Evolutionary conservation across 495 filamentous ascomycete species (phyloP), one percentile per base, ranked within the genome.

Genomic region (Aspergillus nidulans): DNA sequence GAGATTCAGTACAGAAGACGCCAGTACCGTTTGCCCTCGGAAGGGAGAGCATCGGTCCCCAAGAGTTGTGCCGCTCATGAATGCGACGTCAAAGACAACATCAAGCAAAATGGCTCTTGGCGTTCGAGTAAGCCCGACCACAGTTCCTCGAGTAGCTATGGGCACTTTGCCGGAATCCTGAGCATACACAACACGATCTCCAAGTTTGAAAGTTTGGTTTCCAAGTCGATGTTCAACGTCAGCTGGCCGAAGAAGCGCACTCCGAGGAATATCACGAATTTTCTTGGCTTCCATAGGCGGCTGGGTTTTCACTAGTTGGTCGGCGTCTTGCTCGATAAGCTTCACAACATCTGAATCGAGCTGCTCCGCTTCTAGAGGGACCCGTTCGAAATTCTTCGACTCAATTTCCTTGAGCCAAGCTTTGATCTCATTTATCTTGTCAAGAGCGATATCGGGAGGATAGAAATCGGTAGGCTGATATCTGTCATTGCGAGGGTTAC

Each of bases 21-120:
- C 78, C 1, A 89, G 82, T 9, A 99, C 91, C 0, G 95, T 97
- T 66, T 94, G 92, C 36, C 95, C 95, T 34, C 95, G 84, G 85
- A 97, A 97, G 6, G 88, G 88, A n/a, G 90, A 89, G 69, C 95
- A 97, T 21, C 95, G 84, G 21, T 88, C 90, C 53, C 87, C 85
- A 12, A 99, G 79, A 0, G 87, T 91, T 0, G 90, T 96, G 48
- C 92, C 95, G 55, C 89, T 91, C 91, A 99, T 97, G 68, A 99
- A 99, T 3, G 88, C 87, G 16, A 80, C 79, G 64, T 99, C 95
- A 64, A 96, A 97, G 4, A 99, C 85, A 48, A 97, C 82, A 67
- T 99, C 95, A 23, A 99, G 80, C 28, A 96, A 75, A 20, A 86
- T 84, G 12, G 85, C 85, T 34, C 89, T 85, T 18, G 90, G 70